Evolutionary conservation across 148 eudicot genomes (phyloP).

Genomic region (Drosera capensis): DNA sequence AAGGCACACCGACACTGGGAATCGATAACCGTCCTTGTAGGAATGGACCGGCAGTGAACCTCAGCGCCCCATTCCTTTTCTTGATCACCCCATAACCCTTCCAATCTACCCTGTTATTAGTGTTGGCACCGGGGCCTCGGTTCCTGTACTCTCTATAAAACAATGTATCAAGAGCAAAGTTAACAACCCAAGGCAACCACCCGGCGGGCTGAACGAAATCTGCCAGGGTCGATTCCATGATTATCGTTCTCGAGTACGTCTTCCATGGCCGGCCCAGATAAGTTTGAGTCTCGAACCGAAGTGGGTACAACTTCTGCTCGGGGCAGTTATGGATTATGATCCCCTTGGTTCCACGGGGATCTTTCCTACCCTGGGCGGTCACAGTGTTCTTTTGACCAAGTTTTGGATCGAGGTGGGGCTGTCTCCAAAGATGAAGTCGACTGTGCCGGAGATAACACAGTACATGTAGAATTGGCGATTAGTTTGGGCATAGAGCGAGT

Average conservation of each 20-base stretch:
- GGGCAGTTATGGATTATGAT: constrained; percentile 61
- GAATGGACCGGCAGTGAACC: constrained; percentile 19
- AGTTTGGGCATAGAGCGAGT: constrained; percentile 30
- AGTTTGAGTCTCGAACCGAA: constrained; percentile 20
- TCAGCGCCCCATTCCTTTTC: constrained; percentile 16
- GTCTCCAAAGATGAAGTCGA: constrained; percentile 50
- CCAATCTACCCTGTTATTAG: constrained; percentile 38
- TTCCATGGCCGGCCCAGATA: constrained; percentile 73
- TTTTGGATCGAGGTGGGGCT: constrained; percentile 34
- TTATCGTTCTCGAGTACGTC: constrained; percentile 32
- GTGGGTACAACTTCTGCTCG: constrained; percentile 23
- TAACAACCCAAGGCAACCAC: constrained; percentile 44
- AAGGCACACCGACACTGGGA: constrained; percentile 5
- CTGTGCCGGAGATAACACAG: constrained; percentile 39
- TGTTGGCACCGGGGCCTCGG: constrained; percentile 41
- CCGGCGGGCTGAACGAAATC: constrained; percentile 48
- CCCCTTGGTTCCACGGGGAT: constrained; percentile 20
- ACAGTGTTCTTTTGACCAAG: constrained; percentile 41
- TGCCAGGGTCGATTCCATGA: constrained; percentile 40
- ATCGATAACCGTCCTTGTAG: constrained; percentile 23
- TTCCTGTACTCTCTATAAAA: constrained; percentile 38
- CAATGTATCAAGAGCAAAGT: constrained; percentile 24
- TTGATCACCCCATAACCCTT: constrained; percentile 25
- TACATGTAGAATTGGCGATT: constrained; percentile 40
- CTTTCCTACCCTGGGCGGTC: constrained; percentile 51